phyloP scores from a whole-genome alignment of 148 eudicot species.

The Chenopodium berlandieri region DNA sequence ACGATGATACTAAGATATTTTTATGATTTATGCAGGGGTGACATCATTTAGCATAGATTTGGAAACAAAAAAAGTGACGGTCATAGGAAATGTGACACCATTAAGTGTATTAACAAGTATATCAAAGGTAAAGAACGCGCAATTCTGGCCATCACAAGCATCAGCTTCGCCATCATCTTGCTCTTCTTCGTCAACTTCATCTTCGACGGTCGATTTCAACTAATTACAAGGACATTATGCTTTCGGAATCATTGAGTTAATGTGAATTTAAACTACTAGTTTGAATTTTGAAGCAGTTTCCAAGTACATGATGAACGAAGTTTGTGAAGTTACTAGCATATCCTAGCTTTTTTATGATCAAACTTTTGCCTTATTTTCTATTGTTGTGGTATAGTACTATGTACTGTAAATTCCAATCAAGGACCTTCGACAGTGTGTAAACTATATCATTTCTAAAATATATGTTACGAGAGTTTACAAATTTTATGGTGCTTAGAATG shows the following conservation, averaged over 20 bases:
- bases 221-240: background rate
- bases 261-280: conserved; percentile 22
- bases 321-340: conserved; percentile 3
- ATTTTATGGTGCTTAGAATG: background rate
- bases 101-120: conserved; percentile 61
- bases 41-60: conserved; percentile 67
- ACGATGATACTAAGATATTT: background rate
- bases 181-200: conserved; percentile 26
- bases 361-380: background rate
- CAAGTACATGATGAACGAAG: background rate
- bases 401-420: background rate
- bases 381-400: conserved; percentile 5
- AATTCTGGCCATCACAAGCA: conserved; percentile 73
- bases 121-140: conserved; percentile 82
- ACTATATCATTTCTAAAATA: background rate
- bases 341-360: background rate
- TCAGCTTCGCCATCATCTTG: conserved; percentile 42
- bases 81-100: conserved; percentile 69
- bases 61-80: conserved; percentile 72
- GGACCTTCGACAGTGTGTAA: background rate
- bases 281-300: conserved; percentile 11
- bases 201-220: conserved; percentile 21
- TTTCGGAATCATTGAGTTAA: background rate
- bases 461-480: background rate
- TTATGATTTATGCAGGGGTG: conserved; percentile 54